Evolutionary conservation across 1,284 basidiomycete species (phyloP), one percentile per base, ranked within the genome.

Genomic region (Takashimella koratensis): DNA sequence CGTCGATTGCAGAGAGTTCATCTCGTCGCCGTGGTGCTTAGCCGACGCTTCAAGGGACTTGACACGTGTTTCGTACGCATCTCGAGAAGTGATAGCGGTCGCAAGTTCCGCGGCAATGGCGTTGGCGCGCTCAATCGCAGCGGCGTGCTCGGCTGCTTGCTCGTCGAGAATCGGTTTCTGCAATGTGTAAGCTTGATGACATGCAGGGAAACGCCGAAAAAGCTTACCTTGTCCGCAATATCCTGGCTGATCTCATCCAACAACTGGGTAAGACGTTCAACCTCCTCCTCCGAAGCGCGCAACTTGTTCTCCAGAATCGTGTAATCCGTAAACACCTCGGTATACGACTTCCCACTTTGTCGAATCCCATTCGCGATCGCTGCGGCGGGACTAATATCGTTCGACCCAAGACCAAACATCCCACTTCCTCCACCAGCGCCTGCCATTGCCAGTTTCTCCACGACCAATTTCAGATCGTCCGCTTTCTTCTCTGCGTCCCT

Each of bases 131-230:
- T 82, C 80, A 62, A 85, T 83, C 16, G 91, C 77, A 25, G 87
- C 84, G 59, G 88, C 86, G 70, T 92, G 90, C 70, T 96, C 92
- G 3, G 80, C 77, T 25, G 89, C 86, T 75, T 96, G 92, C 70
- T 91, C 87, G 24, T 86, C 84, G 4, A 97, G 79, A 39, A 92
- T 79, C 3, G 93, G 92, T 30, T 90, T 88, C 92, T 95, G 63
- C n/a, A 47, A 8, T n/a, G n/a, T n/a, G n/a, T 26, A 5, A 36
- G 47, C 54, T 44, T 19, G n/a, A 44, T 30, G 13, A 5, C 19
- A 25, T 12, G 12, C n/a, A 21, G 52, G 27, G 6, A 5, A 16
- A 36, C 16, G 22, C 13, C 26, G 39, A 51, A 45, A n/a, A n/a
- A n/a, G n/a, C 86, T 56, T 67, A 94, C 91, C 70, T 90, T 80